Percentiles rank a stretch among this genome's conserved stretches.
Conservation (phyloP, 2,329 filamentous ascomycete genomes). For the Clathrospora elynae region DNA sequence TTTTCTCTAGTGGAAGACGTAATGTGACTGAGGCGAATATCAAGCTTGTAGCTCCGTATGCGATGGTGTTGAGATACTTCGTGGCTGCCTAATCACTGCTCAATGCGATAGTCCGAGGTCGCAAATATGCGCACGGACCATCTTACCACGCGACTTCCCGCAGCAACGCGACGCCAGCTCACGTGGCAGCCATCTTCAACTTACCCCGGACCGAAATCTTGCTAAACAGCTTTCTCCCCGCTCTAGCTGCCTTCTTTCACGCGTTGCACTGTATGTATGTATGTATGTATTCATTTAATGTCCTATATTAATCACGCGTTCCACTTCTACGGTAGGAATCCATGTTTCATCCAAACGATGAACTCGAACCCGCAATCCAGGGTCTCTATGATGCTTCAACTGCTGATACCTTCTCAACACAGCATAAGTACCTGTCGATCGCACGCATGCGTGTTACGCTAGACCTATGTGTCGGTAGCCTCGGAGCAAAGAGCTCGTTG, state of each 20-base stretch:
- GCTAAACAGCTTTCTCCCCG: neutral
- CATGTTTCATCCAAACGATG: no score
- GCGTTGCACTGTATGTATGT: no score
- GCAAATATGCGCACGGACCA: conserved; percentile 21
- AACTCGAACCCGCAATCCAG: neutral
- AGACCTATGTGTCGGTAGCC: neutral
- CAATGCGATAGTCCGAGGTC: no score
- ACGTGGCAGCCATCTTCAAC: conserved; percentile 10
- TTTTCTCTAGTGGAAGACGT: neutral
- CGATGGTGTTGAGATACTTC: neutral
- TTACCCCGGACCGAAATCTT: neutral
- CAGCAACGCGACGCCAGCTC: conserved; percentile 15
- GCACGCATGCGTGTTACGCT: neutral
- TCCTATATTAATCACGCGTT: no score
- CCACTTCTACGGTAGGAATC: no score
- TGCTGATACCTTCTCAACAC: neutral
- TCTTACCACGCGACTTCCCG: conserved; percentile 17
- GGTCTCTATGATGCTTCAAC: neutral
- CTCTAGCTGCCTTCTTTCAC: neutral
- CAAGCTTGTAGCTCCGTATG: neutral
- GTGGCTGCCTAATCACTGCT: neutral
- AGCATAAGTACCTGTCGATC: conserved; percentile 10
- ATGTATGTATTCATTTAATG: no score
- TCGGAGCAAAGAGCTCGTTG: conserved; percentile 1
- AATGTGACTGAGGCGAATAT: neutral